Conservation (phyloP, 371 early-diverging fungal species). For the Mortierella sp. region DNA sequence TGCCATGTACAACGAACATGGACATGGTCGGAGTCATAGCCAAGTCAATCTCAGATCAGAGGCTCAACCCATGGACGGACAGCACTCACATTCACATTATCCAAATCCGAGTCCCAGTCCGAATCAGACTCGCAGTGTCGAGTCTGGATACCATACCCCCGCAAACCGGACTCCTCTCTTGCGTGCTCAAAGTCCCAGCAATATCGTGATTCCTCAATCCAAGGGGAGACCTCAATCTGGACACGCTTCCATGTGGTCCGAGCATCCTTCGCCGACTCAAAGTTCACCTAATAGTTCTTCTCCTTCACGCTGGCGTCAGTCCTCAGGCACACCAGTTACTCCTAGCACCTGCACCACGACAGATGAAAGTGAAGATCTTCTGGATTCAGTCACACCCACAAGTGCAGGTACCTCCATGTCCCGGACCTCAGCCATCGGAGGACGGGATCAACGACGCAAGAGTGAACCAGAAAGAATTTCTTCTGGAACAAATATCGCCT, state of each 20-base stretch:
- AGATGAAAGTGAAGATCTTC: not conserved
- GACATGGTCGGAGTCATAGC: conserved; percentile 26
- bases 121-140: no score
- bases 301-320: not conserved
- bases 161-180: conserved; percentile 4
- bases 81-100: conserved; percentile 10
- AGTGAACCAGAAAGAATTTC: conserved; percentile 30
- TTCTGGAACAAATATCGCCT: conserved; percentile 1
- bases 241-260: conserved; percentile 2
- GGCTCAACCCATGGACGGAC: conserved; percentile 16
- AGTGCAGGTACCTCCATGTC: conserved; percentile 49
- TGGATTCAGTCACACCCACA: conserved; percentile 15
- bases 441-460: conserved; percentile 20
- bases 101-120: conserved; percentile 1
- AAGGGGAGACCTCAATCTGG: conserved; percentile 17
- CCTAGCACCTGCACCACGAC: conserved; percentile 4
- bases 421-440: conserved; percentile 8
- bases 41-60: conserved; percentile 22
- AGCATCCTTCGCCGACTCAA: conserved; percentile 13
- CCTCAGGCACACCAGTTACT: conserved; percentile 12
- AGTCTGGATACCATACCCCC: not conserved
- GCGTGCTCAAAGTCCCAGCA: conserved; percentile 13
- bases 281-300: conserved; percentile 18
- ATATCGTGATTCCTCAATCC: conserved; percentile 31
- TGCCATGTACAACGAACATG: not conserved